Base-by-base conservation (phyloP, 2,329 filamentous ascomycete species). In the Metarhizium brunneum region DNA sequence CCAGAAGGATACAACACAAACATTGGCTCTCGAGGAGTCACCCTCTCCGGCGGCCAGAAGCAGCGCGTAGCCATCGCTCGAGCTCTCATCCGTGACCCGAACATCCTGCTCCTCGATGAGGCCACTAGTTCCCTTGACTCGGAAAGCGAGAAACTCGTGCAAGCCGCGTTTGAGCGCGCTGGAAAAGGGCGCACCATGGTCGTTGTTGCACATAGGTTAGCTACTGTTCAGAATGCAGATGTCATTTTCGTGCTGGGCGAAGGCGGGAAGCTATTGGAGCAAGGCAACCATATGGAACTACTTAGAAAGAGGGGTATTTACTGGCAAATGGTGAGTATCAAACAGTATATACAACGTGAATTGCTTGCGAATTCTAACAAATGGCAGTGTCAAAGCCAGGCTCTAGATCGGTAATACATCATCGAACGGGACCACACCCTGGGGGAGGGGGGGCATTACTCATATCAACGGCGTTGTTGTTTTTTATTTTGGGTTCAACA, bases 241-340 rank as follows among this genome's bases (percentile, higher is more conserved):
- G 73, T 85, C n/a, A 92, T 92, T 47, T 90, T 88, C 62, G 87
- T 92, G 0, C 81, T 94, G 50, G 86, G 87, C 11, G 78, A 84
- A 58, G 70, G 85, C 29, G 70, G 85, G 29, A 79, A 74, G 60
- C 71, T 83, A 47, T 64, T 83, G 11, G 80, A 83, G 66, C 70
- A 76, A 64, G 80, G 80, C 11, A 81, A 64, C 18, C 80, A 83
- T 58, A 56, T 57, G 2, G 80, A 82, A 62, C 61, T 83, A 57
- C 58, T 83, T 58, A 74, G 68, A 66, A 72, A 73, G 68, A 75
- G 67, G 62, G 80, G 80, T 1, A 73, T 80, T 6, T 83, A 83
- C 58, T 82, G 77, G 76, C 72, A 79, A 55, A 82, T 83, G 80
- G 80, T 82, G 60, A 66, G 78, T 72, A 14, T 40, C 38, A 16